Evolutionary conservation across 106 monocot genomes (phyloP), one percentile per base, ranked within the genome.

Genomic region (Vanilla planifolia): DNA sequence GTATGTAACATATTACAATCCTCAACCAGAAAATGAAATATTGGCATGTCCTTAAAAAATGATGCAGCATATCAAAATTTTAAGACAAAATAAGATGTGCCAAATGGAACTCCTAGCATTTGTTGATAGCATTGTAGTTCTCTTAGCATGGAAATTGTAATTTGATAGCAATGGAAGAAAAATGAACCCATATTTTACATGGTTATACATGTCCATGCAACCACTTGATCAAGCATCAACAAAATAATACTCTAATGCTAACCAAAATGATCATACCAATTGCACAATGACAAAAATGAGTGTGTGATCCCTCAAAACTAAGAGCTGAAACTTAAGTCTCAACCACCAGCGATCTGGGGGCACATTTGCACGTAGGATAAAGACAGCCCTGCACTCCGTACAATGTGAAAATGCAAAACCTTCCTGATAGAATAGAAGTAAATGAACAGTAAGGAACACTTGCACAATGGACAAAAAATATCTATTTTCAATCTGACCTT

Each of bases 331-430:
- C 64, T 91, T 96, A 55, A 96, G 43, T 66, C 86, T 86, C 64
- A 87, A 66, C 96, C 91, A 91, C 86, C 86, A 96, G 16, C 96
- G 83, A 79, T 96, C 96, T 20, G 91, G 81, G 22, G 96, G 96
- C 33, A 96, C 96, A 79, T 96, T 90, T 71, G 91, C 87, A 62
- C 96, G 83, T 47, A 96, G 71, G 34, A 96, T 23, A 52, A 96
- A 96, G 16, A 80, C 67, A 64, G 96, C 96, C 61, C 72, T 64
- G 69, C 96, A 96, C 62, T 96, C 96, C 45, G 96, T 96, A 75
- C 96, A 96, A 50, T 96, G 95, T 33, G 96, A 65, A 87, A 96
- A 96, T 15, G 96, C 96, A 84, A 96, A 87, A 16, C 96, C 96
- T 73, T 96, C 96, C 96, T 96, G 75, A 34, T 28, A 73, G 34